Evolutionary conservation across 805 yeast genomes (phyloP).

Genomic region (Wickerhamiella siamensis): DNA sequence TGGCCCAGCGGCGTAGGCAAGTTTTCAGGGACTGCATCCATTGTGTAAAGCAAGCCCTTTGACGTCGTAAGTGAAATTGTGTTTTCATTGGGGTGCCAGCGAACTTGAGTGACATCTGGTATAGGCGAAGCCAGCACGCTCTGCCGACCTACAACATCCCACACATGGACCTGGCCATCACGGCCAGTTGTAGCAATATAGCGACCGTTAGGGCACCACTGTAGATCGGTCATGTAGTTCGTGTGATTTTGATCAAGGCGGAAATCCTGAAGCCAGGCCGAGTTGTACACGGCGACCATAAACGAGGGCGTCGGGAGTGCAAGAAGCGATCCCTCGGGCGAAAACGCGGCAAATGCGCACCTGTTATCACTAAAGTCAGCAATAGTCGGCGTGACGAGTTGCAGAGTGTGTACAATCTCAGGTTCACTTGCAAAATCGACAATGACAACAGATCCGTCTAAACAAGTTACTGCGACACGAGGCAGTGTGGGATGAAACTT

Average conservation of each 20-base stretch:
- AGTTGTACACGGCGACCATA: constrained; percentile 20
- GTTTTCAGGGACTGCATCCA: constrained; percentile 9
- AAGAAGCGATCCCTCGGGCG: constrained; percentile 49
- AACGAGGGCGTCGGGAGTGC: constrained; percentile 45
- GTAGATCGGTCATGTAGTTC: constrained; percentile 34
- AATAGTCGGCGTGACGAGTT: constrained; percentile 20
- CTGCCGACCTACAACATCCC: constrained; percentile 33
- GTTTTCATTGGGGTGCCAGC: constrained; percentile 29
- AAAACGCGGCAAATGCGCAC: constrained; percentile 52
- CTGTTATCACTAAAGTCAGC: constrained; percentile 26
- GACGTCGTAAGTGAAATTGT: constrained; percentile 21
- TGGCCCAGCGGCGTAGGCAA: constrained; percentile 19
- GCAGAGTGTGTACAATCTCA: constrained; percentile 16
- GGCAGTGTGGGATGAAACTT: constrained; percentile 25
- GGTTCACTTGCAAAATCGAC: constrained; percentile 18
- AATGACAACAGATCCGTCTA: constrained; percentile 25
- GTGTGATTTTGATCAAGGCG: constrained; percentile 14
- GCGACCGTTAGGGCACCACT: constrained; percentile 49
- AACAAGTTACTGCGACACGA: constrained; percentile 20
- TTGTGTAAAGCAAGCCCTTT: constrained; percentile 22
- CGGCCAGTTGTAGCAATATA: constrained; percentile 38
- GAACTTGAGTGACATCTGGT: constrained; percentile 14
- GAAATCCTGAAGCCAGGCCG: constrained; percentile 18
- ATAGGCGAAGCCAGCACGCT: constrained; percentile 26
- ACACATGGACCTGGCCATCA: constrained; percentile 38